A percentile compares a stretch with the other conserved stretches of the same genome.
These are phyloP conservation scores for Exophiala xenobiotica DNA, from an alignment of 2,329 filamentous ascomycete genomes.

Conservation along the genomic window DNA sequence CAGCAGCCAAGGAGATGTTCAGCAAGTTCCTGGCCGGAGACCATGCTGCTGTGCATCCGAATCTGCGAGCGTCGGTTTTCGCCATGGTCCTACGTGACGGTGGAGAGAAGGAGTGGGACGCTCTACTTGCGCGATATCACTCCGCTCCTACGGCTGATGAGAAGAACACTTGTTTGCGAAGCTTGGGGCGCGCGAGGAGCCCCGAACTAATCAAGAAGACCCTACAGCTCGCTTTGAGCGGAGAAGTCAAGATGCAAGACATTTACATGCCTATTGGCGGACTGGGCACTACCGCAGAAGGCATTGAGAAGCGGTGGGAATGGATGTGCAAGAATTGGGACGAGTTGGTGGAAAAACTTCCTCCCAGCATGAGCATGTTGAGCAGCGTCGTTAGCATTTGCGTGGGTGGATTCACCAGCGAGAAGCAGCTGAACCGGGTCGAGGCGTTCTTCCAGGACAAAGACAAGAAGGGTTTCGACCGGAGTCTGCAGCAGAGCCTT, in stretches of 20 bases:
- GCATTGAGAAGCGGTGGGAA: slow-evolving; percentile 74
- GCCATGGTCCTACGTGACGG: slow-evolving; percentile 80
- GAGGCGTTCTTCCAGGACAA: slow-evolving; percentile 77
- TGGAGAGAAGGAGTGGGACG: slow-evolving; percentile 81
- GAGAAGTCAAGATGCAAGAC: slow-evolving; percentile 90
- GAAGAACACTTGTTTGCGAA: slow-evolving; percentile 85
- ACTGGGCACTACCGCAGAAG: slow-evolving; percentile 72
- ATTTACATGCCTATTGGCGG: slow-evolving; percentile 84
- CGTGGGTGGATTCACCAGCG: slow-evolving; percentile 74
- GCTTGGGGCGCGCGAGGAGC: slow-evolving; percentile 73
- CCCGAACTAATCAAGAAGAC: slow-evolving; percentile 80
- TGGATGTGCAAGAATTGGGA: slow-evolving; percentile 92
- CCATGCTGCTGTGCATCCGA: slow-evolving; percentile 79
- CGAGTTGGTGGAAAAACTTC: slow-evolving; percentile 74
- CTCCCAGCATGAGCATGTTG: slow-evolving; percentile 82
- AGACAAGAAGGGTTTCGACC: slow-evolving; percentile 84
- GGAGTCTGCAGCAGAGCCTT: slow-evolving; percentile 82
- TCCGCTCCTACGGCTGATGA: slow-evolving; percentile 77
- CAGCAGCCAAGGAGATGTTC: slow-evolving; percentile 87
- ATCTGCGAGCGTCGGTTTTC: slow-evolving; percentile 84
- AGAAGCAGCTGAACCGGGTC: slow-evolving; percentile 72
- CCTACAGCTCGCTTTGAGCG: slow-evolving; percentile 69
- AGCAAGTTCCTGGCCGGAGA: slow-evolving; percentile 78
- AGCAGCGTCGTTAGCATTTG: slow-evolving; percentile 80
- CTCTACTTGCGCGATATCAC: slow-evolving; percentile 72